These are phyloP conservation scores for Sicyos edulis DNA, from an alignment of 306 rosid genomes.

Conservation along the genomic window DNA sequence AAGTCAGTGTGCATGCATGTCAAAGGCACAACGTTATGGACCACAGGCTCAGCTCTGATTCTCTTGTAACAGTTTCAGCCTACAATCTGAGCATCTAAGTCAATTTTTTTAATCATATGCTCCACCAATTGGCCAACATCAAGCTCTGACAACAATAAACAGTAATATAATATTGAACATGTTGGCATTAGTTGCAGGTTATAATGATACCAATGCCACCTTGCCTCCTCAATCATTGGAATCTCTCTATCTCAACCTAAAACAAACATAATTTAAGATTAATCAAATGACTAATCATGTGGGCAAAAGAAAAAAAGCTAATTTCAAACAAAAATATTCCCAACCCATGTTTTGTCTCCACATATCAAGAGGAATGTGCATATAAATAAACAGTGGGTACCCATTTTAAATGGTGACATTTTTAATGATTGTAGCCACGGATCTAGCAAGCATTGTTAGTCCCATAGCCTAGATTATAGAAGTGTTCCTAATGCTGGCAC, in stretches of 20 bases:
- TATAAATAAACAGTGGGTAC: neutral
- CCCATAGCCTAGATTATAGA: neutral
- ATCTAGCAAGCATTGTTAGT: conserved; percentile 10
- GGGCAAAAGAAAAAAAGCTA: conserved; percentile 1
- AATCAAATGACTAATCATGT: conserved; percentile 17
- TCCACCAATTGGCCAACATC: conserved; percentile 15
- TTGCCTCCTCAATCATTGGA: conserved; percentile 30
- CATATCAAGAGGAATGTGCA: neutral
- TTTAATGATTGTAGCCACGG: conserved; percentile 13
- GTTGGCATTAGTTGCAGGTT: conserved; percentile 13
- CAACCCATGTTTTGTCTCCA: conserved; percentile 20
- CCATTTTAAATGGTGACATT: conserved; percentile 5
- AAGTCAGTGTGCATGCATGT: conserved; percentile 16
- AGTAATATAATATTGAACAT: conserved; percentile 16
- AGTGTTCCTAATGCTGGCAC: neutral
- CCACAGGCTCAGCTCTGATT: conserved; percentile 17
- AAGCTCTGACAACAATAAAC: conserved; percentile 20
- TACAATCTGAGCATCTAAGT: conserved; percentile 17
- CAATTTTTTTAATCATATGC: conserved; percentile 18
- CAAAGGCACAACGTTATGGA: neutral
- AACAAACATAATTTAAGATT: conserved; percentile 11
- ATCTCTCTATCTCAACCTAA: conserved; percentile 20
- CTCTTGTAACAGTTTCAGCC: conserved; percentile 29
- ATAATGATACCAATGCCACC: conserved; percentile 24
- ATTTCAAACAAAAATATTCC: conserved; percentile 16